These are phyloP conservation scores for Paracoccidioides lutzii DNA, from an alignment of 2,329 filamentous ascomycete genomes.

Conservation along the genomic window DNA sequence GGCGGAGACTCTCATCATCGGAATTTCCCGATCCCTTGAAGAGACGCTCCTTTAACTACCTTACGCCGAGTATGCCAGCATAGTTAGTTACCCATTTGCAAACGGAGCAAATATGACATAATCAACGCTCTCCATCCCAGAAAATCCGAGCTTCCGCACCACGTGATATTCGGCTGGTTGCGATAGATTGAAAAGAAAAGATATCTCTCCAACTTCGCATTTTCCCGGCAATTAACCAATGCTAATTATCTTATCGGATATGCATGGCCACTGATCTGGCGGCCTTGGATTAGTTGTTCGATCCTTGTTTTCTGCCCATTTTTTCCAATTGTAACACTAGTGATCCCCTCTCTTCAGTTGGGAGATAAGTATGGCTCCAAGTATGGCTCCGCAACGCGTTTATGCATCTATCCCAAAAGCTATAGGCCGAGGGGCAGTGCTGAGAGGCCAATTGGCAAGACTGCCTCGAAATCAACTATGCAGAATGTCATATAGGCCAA, in stretches of 20 bases:
- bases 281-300: neutral
- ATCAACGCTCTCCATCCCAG: neutral
- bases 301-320: neutral
- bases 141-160: neutral
- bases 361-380: neutral
- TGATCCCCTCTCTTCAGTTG: neutral
- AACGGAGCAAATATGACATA: neutral
- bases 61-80: no score
- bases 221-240: neutral
- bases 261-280: neutral
- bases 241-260: neutral
- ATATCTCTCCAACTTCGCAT: neutral
- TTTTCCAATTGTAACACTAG: constrained; percentile 5
- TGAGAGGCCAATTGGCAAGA: constrained; percentile 13
- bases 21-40: no score
- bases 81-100: neutral
- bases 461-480: constrained; percentile 13
- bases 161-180: neutral
- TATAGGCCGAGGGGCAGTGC: constrained; percentile 16
- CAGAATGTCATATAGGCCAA: constrained; percentile 17
- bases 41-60: no score
- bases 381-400: constrained; percentile 23
- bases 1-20: no score
- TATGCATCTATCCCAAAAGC: constrained; percentile 25
- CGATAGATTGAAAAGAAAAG: neutral